Base-by-base conservation (phyloP, 352 stramenopile species). In the Saprolegnia parasitica region DNA sequence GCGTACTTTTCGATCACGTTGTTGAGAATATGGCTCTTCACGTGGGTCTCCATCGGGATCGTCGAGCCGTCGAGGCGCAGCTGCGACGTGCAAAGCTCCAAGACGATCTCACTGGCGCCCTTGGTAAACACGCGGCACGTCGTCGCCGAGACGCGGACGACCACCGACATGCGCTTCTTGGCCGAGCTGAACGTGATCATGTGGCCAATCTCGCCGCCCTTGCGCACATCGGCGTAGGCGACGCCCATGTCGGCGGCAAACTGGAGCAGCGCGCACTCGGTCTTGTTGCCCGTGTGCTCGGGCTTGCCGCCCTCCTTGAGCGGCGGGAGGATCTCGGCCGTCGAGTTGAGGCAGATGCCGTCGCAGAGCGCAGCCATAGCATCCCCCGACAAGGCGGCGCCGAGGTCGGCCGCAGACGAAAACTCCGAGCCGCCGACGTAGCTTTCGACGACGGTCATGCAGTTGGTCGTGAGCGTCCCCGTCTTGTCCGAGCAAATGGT, bases 401-500 rank as follows among this genome's bases (percentile, higher is more conserved):
- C 29, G 29, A 35, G 29, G 29, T 35, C 29, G 29, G 29, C 29
- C 5, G 45, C 50, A 4, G 65, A 75, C n/a, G 39, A 35, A 16
- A 79, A 72, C 23, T 78, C 74, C 20, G 49, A 9, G 23, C 64
- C 66, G 20, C 67, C 58, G 16, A 91, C 50, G 73, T 87, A 91
- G 50, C 88, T 77, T n/a, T 84, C 78, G 10, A 96, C 84, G 11
- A 98, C 90, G 4, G 86, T 98, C 94, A 98, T 98, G 45, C 87
- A 89, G 76, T 98, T 98, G 45, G 93, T 91, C 21, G 93, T 98
- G 39, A 99, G 83, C 29, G 95, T 99, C 65, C 95, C 96, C 0
- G 95, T 98, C 78, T 96, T 98, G 78, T 98, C 95, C 1, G 90
- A 97, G 71, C 93, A 99, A 74, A 99, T 98, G 54, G 93, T 98